phyloP scores from a whole-genome alignment of 306 rosid species.

The Lithocarpus polystachyus region DNA sequence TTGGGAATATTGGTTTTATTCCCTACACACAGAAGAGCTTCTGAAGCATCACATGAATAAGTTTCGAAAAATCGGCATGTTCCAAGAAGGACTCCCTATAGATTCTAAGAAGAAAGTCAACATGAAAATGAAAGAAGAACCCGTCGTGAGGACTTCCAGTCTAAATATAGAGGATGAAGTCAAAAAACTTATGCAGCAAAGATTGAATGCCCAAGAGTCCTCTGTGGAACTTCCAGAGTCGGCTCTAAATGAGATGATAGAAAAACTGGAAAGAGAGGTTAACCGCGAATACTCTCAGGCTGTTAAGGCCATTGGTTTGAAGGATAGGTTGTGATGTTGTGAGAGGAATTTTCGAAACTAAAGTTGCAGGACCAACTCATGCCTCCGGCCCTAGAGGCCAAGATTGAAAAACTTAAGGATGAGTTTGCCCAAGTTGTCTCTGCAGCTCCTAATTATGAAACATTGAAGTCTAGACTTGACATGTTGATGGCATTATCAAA shows the following conservation, averaged over 20 bases:
- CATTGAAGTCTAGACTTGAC: conserved; percentile 48
- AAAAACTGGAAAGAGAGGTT: conserved; percentile 57
- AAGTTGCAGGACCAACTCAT: conserved; percentile 41
- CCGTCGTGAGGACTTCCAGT: conserved; percentile 32
- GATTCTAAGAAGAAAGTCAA: conserved; percentile 57
- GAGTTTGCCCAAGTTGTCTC: conserved; percentile 51
- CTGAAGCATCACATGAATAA: conserved; percentile 66
- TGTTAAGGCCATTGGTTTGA: conserved; percentile 53
- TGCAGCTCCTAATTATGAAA: conserved; percentile 56
- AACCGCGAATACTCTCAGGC: conserved; percentile 61
- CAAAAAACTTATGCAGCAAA: conserved; percentile 52
- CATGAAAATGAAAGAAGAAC: conserved; percentile 71
- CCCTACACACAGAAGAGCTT: conserved; percentile 53
- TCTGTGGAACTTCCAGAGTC: conserved; percentile 37
- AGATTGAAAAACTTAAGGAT: conserved; percentile 55
- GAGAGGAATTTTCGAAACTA: conserved; percentile 50
- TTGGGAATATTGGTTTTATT: too few species aligned
- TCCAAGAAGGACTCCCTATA: conserved; percentile 68
- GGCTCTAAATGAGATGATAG: conserved; percentile 47
- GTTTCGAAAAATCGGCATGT: conserved; percentile 79
- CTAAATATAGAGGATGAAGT: conserved; percentile 48
- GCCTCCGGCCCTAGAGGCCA: conserved; percentile 50
- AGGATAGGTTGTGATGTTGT: conserved; percentile 46
- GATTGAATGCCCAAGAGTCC: conserved; percentile 42
- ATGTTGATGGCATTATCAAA: conserved; percentile 58